These are phyloP conservation scores for Fusarium neocosmosporiellum DNA, from an alignment of 2,329 filamentous ascomycete species.

Conservation along the genomic window DNA sequence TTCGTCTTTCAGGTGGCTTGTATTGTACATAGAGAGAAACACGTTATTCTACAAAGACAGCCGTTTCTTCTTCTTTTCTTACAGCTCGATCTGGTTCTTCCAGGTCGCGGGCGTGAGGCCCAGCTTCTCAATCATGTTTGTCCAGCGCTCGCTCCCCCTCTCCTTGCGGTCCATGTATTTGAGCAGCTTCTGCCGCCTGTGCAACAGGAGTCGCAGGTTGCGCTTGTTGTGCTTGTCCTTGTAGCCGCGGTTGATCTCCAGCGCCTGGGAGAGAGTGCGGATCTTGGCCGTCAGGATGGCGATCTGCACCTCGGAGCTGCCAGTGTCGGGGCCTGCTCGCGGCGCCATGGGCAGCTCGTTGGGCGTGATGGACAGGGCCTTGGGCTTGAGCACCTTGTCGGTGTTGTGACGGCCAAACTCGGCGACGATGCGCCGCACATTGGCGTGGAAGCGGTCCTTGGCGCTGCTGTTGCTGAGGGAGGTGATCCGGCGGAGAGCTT, in stretches of 20 bases:
- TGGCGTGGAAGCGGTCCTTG: slow-evolving; percentile 82
- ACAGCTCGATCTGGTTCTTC: slow-evolving; percentile 81
- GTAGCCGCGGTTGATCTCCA: slow-evolving; percentile 74
- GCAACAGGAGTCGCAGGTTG: slow-evolving; percentile 85
- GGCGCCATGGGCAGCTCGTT: slow-evolving; percentile 53
- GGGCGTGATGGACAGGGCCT: slow-evolving; percentile 60
- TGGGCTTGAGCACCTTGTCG: slow-evolving; percentile 75
- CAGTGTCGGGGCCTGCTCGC: slow-evolving; percentile 91
- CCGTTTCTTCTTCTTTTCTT: slow-evolving; percentile 19
- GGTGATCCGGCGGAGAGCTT: slow-evolving; percentile 84
- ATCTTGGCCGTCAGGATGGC: slow-evolving; percentile 97
- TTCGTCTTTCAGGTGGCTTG: slow-evolving; percentile 47
- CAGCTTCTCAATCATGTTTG: slow-evolving; percentile 83
- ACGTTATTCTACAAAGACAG: slow-evolving; percentile 55
- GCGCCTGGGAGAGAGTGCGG: slow-evolving; percentile 77
- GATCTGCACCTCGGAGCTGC: slow-evolving; percentile 97
- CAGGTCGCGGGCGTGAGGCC: slow-evolving; percentile 90
- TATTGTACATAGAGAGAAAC: slow-evolving; percentile 64
- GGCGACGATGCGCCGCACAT: slow-evolving; percentile 85
- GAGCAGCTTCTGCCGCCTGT: slow-evolving; percentile 88
- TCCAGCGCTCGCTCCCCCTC: slow-evolving; percentile 90
- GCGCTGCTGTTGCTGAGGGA: slow-evolving; percentile 80
- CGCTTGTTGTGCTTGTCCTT: slow-evolving; percentile 96
- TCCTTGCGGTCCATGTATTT: slow-evolving; percentile 90
- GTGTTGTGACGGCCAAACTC: slow-evolving; percentile 93